Conservation (phyloP, 495 filamentous ascomycete species). For the Hyphodiscus hymeniophilus region DNA sequence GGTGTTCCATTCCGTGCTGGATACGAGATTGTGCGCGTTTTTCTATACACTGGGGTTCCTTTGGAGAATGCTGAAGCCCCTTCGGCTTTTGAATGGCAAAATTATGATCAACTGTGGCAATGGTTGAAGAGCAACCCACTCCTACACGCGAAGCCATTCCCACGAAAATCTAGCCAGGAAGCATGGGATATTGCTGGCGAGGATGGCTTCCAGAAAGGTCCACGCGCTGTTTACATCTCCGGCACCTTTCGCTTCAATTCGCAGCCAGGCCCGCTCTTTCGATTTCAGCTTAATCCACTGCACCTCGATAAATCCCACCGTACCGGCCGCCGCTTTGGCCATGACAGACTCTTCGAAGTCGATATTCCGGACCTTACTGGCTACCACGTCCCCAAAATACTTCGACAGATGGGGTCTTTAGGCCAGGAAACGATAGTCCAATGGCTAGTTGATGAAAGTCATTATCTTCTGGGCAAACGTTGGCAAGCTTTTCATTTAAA, state of each 20-base stretch:
- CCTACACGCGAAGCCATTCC: constrained; percentile 11
- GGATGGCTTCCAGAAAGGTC: not conserved
- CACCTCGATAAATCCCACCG: constrained; percentile 15
- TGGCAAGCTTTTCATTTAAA: constrained; percentile 20
- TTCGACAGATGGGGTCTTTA: not conserved
- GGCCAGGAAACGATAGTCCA: constrained; percentile 7
- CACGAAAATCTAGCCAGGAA: constrained; percentile 7
- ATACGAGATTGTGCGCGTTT: constrained; percentile 20
- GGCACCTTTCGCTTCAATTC: constrained; percentile 5
- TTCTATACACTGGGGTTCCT: constrained; percentile 8
- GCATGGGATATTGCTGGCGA: constrained; percentile 7
- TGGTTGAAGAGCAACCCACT: constrained; percentile 8
- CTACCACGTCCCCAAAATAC: constrained; percentile 4
- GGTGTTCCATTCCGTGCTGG: constrained; percentile 1
- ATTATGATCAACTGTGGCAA: constrained; percentile 16
- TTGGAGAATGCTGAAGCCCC: constrained; percentile 5
- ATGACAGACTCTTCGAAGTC: constrained; percentile 20
- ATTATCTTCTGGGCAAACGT: constrained; percentile 8
- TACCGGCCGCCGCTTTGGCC: constrained; percentile 13
- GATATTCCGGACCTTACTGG: constrained; percentile 16
- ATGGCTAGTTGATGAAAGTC: constrained; percentile 16
- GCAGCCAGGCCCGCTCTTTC: constrained; percentile 3
- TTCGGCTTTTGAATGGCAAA: not conserved
- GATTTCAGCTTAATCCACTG: constrained; percentile 14
- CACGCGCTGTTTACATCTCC: constrained; percentile 6